These are phyloP conservation scores for Beauveria sp. DNA, from an alignment of 2,329 filamentous ascomycete genomes.

Conservation along the genomic window DNA sequence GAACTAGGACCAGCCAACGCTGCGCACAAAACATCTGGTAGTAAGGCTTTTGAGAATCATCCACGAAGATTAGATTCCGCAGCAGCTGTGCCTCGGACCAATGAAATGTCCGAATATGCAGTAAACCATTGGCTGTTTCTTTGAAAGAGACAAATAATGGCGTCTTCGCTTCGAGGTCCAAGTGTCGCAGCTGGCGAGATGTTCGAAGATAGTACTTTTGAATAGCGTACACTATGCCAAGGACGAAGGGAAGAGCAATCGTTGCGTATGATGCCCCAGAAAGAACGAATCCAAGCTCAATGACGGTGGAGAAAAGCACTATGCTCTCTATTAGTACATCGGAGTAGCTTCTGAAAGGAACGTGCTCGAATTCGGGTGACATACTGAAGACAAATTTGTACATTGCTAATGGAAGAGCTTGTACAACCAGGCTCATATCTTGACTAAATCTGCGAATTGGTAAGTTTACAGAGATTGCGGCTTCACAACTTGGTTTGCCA, in stretches of 20 bases:
- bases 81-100: not conserved
- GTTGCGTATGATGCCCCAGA: too few species aligned
- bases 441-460: too few species aligned
- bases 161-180: not conserved
- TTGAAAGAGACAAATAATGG: not conserved
- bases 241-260: not conserved
- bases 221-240: not conserved
- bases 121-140: not conserved
- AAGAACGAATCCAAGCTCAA: too few species aligned
- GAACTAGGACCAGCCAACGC: not conserved
- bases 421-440: too few species aligned
- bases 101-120: not conserved
- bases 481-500: too few species aligned
- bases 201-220: not conserved
- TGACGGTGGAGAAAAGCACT: too few species aligned
- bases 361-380: too few species aligned
- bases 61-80: not conserved
- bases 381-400: too few species aligned
- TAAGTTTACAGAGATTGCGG: too few species aligned
- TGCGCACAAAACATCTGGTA: not conserved
- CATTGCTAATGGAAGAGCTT: too few species aligned
- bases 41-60: not conserved
- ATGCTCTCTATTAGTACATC: too few species aligned
- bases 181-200: not conserved
- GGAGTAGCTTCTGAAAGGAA: too few species aligned